Conservation (phyloP, 2,329 filamentous ascomycete species). For the Geosmithia putterillii region DNA sequence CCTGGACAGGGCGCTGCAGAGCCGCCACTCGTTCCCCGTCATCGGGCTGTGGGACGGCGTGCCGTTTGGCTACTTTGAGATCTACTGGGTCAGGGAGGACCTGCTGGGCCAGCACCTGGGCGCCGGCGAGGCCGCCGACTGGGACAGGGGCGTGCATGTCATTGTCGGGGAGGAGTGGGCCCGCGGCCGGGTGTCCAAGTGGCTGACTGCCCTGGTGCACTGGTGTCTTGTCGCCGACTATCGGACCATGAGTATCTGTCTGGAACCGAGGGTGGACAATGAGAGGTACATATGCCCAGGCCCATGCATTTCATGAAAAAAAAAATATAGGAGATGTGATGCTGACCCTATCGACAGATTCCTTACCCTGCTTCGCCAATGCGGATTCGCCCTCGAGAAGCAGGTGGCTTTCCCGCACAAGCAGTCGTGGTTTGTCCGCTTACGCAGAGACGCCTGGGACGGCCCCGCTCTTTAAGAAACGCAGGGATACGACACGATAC, state of each 20-base stretch:
- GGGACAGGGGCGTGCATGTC: constrained; percentile 79
- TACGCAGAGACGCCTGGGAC: constrained; percentile 70
- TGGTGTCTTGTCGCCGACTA: constrained; percentile 68
- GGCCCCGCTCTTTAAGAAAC: constrained; percentile 33
- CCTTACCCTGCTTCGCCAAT: constrained; percentile 51
- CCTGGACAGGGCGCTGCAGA: constrained; percentile 50
- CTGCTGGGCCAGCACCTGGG: constrained; percentile 57
- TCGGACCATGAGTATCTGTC: constrained; percentile 68
- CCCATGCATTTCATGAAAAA: too few relatives aligned
- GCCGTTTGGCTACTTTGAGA: constrained; percentile 93
- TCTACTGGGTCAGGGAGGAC: constrained; percentile 98
- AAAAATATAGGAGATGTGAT: too few relatives aligned
- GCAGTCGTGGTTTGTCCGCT: constrained; percentile 74
- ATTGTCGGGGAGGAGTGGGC: constrained; percentile 89
- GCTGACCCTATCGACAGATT: constrained; percentile 15
- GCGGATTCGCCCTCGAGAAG: constrained; percentile 76
- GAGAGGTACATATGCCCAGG: constrained; percentile 53
- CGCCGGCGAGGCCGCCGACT: constrained; percentile 53
- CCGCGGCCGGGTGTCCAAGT: constrained; percentile 66
- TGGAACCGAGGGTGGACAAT: constrained; percentile 91
- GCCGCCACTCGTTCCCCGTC: constrained; percentile 71
- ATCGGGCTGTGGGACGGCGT: constrained; percentile 92
- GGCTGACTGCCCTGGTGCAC: constrained; percentile 81
- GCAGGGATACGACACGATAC: background rate
- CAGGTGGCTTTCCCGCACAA: constrained; percentile 88